Evolutionary conservation across 371 early-diverging fungal genomes (phyloP), one percentile per base, ranked within the genome.

Genomic region (Saksenaea oblongispora): DNA sequence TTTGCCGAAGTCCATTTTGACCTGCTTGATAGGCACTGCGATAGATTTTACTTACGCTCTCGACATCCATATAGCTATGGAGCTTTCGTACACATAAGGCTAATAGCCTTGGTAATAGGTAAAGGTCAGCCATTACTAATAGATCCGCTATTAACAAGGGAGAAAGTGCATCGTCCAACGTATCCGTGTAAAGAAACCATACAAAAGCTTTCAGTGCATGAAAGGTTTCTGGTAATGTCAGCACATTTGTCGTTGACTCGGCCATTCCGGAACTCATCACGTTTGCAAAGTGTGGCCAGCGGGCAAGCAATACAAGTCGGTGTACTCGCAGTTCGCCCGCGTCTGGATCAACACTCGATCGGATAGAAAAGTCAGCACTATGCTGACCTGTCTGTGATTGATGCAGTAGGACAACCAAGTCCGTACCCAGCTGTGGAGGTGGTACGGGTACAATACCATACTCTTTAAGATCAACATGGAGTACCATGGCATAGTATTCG

Each of bases 241-340:
- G 39, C 1, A 71, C 66, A 53, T 63, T 78, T 1, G 65, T 64
- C 17, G 76, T 59, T 1, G 87, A 68, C 64, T 85, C 85, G 14
- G 67, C 34, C 84, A 83, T 86, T 9, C 83, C 86, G 0, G 86
- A 82, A 34, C 76, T 69, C 11, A 79, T 67, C 61, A 87, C 59
- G 54, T 76, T 73, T 1, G 76, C 74, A 69, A 87, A 88, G 65
- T 86, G 82, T 0, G 87, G 87, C 89, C 89, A 88, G 44, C 89
- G 75, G 5, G 87, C 81, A 27, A 79, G 54, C 9, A 88, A 65
- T 1, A 88, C 73, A 18, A 85, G 67, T 0, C 73, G 69, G 68
- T 83, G 85, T 1, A 79, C 82, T 35, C 58, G 67, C n/a, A 84
- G 64, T 9, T 76, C 74, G 1, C 61, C 51, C 13, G 62, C 56